Percentiles rank a stretch among this genome's conserved stretches.
Conservation (phyloP, 805 yeast genomes). For the Wickerhamiella slavikovae region DNA sequence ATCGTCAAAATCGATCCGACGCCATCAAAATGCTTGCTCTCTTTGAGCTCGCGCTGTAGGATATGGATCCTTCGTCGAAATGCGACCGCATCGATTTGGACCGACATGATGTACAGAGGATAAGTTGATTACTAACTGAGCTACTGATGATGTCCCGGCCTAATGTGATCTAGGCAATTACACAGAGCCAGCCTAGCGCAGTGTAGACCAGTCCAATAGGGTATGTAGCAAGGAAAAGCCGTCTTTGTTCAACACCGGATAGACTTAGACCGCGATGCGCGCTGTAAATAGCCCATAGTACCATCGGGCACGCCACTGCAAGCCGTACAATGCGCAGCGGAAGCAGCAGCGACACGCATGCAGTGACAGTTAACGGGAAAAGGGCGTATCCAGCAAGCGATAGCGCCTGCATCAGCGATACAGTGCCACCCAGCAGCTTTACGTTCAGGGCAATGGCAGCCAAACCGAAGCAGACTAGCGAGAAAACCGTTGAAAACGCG, state of each 20-base stretch:
- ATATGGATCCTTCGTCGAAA: constrained; percentile 16
- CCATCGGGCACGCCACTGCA: constrained; percentile 25
- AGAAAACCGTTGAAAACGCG: constrained; percentile 44
- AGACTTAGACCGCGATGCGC: constrained; percentile 37
- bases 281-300: constrained; percentile 44
- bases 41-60: constrained; percentile 12
- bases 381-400: constrained; percentile 51
- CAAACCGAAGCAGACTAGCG: constrained; percentile 42
- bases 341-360: constrained; percentile 28
- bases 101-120: constrained; percentile 5
- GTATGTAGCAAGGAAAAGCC: constrained; percentile 40
- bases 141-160: too few species aligned
- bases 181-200: constrained; percentile 44
- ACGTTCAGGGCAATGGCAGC: constrained; percentile 41
- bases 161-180: too few species aligned
- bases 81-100: constrained; percentile 14
- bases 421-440: constrained; percentile 38
- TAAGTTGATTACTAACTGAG: too few species aligned
- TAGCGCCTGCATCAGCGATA: constrained; percentile 46
- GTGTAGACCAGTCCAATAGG: constrained; percentile 47
- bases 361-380: constrained; percentile 41
- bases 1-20: constrained; percentile 38
- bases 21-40: constrained; percentile 20
- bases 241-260: constrained; percentile 43
- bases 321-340: constrained; percentile 29